Conservation (phyloP, 805 yeast species). For the Ogataea ganodermae region DNA sequence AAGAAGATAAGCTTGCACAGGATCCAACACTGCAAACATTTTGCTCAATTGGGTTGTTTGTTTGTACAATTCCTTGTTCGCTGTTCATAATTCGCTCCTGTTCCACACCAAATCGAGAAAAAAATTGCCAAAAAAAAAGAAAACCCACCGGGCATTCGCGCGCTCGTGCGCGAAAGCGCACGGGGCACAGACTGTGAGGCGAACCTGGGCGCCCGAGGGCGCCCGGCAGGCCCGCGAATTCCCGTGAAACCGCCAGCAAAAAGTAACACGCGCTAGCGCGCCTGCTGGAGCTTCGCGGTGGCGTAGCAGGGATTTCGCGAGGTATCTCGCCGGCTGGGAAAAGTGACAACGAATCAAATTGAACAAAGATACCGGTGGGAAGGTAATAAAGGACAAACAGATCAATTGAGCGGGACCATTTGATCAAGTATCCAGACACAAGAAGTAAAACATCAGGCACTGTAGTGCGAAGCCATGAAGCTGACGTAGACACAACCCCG, state of each 20-base stretch:
- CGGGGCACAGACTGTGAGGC: background rate
- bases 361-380: conserved; percentile 12
- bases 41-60: background rate
- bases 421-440: background rate
- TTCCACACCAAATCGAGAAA: conserved; percentile 7
- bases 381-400: background rate
- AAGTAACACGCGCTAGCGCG: conserved; percentile 3
- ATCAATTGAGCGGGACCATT: background rate
- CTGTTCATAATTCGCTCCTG: conserved; percentile 9
- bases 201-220: background rate
- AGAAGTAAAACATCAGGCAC: no score
- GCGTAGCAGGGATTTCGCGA: conserved; percentile 7
- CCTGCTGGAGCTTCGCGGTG: conserved; percentile 7
- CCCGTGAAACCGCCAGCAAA: background rate
- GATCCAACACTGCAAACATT: background rate
- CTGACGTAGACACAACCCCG: background rate
- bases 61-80: conserved; percentile 3
- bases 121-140: conserved; percentile 8
- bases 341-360: conserved; percentile 28
- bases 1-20: background rate
- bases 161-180: background rate
- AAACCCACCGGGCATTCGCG: conserved; percentile 1
- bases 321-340: conserved; percentile 9
- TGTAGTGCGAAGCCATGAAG: background rate
- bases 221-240: background rate